phyloP scores from a whole-genome alignment of 1,284 basidiomycete genomes.

The Malassezia yamatoensis region DNA sequence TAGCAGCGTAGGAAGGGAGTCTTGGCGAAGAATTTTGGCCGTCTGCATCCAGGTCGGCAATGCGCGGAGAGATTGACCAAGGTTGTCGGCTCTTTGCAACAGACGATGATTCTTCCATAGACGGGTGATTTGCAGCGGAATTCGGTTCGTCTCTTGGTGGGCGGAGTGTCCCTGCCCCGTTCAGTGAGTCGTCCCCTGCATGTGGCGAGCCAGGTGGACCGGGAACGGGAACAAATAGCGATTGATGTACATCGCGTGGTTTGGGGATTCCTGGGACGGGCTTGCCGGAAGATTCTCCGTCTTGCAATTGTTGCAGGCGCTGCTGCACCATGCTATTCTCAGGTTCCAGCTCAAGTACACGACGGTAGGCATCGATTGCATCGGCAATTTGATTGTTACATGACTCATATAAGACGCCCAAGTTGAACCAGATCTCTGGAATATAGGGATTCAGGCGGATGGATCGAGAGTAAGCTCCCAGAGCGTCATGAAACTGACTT shows the following conservation, averaged over 20 bases:
- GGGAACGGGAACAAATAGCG: slow-evolving; percentile 57
- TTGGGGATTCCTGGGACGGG: slow-evolving; percentile 69
- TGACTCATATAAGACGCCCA: slow-evolving; percentile 89
- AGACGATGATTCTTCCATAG: too few species aligned
- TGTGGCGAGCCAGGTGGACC: not conserved
- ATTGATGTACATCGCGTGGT: slow-evolving; percentile 88
- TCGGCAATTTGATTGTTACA: slow-evolving; percentile 99
- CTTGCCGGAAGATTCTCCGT: slow-evolving; percentile 67
- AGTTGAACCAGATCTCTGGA: slow-evolving; percentile 97
- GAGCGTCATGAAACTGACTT: slow-evolving; percentile 94
- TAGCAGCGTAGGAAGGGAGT: slow-evolving; percentile 5
- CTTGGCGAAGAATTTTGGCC: not conserved
- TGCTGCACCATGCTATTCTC: slow-evolving; percentile 41
- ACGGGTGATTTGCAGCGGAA: not conserved
- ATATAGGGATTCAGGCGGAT: slow-evolving; percentile 99
- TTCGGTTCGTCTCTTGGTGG: not conserved
- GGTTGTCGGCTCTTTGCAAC: not conserved
- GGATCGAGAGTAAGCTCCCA: slow-evolving; percentile 94
- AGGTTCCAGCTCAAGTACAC: slow-evolving; percentile 43
- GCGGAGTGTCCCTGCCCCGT: not conserved
- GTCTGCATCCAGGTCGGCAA: not conserved
- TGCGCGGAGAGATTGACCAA: not conserved
- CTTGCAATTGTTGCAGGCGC: slow-evolving; percentile 57
- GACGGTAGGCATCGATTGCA: slow-evolving; percentile 83
- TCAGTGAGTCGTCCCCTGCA: not conserved